Evolutionary conservation across 345 rosid species (phyloP), one percentile per base, ranked within the genome.

Genomic region (Brassica carinata): DNA sequence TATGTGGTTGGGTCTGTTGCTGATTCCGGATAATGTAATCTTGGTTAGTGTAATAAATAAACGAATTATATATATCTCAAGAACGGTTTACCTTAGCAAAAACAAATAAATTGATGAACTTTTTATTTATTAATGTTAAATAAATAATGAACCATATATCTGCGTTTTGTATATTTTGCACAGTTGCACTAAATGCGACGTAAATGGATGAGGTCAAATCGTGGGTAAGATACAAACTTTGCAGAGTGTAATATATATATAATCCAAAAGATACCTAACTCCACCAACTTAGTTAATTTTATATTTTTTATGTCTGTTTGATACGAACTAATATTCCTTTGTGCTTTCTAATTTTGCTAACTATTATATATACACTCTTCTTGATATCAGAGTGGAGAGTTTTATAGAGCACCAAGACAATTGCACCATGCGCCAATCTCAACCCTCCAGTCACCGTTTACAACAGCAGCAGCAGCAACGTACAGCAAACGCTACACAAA

Each of bases 381-480:
- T 36, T 36, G 62, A 55, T 55, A 13, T 55, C 79, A 96, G 99
- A 87, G 99, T 96, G 75, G 98, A 96, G 88, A 96, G 98, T 77
- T 96, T 96, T 84, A 96, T 96, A 8, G 99, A 96, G 75, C 99
- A 96, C 63, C 99, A 96, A 87, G 99, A 96, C 69, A 81, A 88
- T 63, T 96, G 99, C 88, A 85, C 85, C 51, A 85, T 89, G 85
- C 91, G 92, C 26, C 89, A 89, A 13, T 66, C 82, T 77, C 70
- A 85, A 83, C 64, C 81, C 89, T 30, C 87, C 79, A 43, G 53
- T 90, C 84, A 76, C 29, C 76, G 68, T 30, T 67, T 67, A 67
- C 91, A 86, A 23, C 82, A 84, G 8, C 72, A 63, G 26, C 26
- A 23, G 27, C 74, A 85, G 85, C 53, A 64, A 43, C 67, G 43